Conservation (phyloP, 1,284 basidiomycete genomes). For the Ganoderma leucocontextum region DNA sequence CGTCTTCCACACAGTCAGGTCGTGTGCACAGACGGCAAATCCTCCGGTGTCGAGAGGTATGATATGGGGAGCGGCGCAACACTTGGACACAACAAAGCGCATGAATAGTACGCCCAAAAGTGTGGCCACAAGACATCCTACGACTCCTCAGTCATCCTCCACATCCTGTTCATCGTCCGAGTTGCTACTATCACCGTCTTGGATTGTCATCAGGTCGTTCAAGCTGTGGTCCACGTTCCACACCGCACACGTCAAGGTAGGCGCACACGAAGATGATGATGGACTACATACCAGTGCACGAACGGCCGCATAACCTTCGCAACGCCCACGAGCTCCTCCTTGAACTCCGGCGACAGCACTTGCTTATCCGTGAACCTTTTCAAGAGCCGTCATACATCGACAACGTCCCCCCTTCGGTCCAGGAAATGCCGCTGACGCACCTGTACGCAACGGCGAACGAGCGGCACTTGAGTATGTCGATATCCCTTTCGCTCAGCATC, state of each 20-base stretch:
- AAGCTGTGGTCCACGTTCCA: conserved; percentile 56
- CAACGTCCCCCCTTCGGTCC: too few species aligned
- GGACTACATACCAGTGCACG: conserved; percentile 75
- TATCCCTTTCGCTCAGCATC: conserved; percentile 63
- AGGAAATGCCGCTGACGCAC: too few species aligned
- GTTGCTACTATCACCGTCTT: conserved; percentile 45
- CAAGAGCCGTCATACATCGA: too few species aligned
- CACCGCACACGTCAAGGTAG: neutral
- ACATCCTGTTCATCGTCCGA: conserved; percentile 29
- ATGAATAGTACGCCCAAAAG: too few species aligned
- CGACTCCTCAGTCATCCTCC: neutral
- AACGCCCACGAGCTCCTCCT: conserved; percentile 64
- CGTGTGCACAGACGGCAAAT: too few species aligned
- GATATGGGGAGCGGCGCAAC: too few species aligned
- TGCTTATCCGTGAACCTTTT: conserved; percentile 81
- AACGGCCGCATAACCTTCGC: conserved; percentile 73
- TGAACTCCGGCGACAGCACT: conserved; percentile 74
- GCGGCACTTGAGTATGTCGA: conserved; percentile 86
- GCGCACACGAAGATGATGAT: neutral
- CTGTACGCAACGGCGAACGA: conserved; percentile 75
- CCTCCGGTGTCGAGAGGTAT: too few species aligned
- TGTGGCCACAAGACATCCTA: neutral
- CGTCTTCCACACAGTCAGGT: too few species aligned
- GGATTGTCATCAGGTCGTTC: conserved; percentile 71
- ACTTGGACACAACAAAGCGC: neutral